These are phyloP conservation scores for Zygoascus biomembranicola DNA, from an alignment of 805 yeast genomes.

Conservation along the genomic window DNA sequence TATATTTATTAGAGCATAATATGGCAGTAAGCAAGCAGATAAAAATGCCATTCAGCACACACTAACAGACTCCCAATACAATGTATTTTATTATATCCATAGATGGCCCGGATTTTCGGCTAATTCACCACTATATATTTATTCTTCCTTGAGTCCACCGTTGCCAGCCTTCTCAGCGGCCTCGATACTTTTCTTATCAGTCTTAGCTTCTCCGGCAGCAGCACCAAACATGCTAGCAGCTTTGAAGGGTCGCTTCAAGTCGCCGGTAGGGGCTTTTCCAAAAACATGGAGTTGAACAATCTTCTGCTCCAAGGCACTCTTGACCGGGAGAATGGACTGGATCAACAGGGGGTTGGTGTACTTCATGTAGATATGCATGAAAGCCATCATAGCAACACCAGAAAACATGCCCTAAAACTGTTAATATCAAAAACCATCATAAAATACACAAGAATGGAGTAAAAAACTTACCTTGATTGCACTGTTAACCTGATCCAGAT, in stretches of 20 bases:
- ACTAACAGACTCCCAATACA: no score
- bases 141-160: slow-evolving; percentile 79
- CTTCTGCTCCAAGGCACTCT: slow-evolving; percentile 83
- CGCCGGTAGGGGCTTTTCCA: slow-evolving; percentile 76
- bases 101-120: no score
- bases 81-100: no score
- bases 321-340: slow-evolving; percentile 87
- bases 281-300: slow-evolving; percentile 86
- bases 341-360: slow-evolving; percentile 94
- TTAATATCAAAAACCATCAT: not conserved
- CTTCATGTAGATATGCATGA: slow-evolving; percentile 96
- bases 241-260: slow-evolving; percentile 94
- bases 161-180: slow-evolving; percentile 77
- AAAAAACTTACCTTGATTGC: slow-evolving; percentile 45
- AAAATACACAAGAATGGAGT: not conserved
- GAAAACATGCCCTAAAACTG: slow-evolving; percentile 53
- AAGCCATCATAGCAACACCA: slow-evolving; percentile 91
- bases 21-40: no score
- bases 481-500: slow-evolving; percentile 72
- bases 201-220: slow-evolving; percentile 47
- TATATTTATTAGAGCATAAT: no score
- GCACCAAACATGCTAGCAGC: slow-evolving; percentile 71
- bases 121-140: slow-evolving; percentile 14
- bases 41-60: no score
- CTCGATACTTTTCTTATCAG: slow-evolving; percentile 81